These are phyloP conservation scores for Periconia sp. DNA, from an alignment of 2,329 filamentous ascomycete genomes.

Conservation along the genomic window DNA sequence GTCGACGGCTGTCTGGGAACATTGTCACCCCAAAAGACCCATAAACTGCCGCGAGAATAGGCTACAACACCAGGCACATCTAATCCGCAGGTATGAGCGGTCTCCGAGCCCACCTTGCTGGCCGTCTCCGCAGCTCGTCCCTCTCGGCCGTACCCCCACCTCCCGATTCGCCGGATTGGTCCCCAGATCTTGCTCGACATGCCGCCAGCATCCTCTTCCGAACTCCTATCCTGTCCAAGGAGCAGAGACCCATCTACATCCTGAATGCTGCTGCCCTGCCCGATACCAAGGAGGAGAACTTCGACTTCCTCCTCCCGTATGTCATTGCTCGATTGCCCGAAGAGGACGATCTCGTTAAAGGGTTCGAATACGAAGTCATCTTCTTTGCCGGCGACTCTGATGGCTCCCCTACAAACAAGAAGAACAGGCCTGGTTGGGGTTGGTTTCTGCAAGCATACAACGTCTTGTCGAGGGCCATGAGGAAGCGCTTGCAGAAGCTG, in stretches of 20 bases:
- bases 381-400: slow-evolving; percentile 59
- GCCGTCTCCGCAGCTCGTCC: slow-evolving; percentile 46
- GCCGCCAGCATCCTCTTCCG: slow-evolving; percentile 58
- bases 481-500: slow-evolving; percentile 57
- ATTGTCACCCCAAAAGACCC: no score
- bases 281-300: slow-evolving; percentile 56
- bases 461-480: slow-evolving; percentile 55
- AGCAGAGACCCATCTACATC: slow-evolving; percentile 55
- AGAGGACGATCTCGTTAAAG: slow-evolving; percentile 57
- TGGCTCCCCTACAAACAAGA: slow-evolving; percentile 49
- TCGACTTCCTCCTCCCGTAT: slow-evolving; percentile 57
- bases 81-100: slow-evolving; percentile 32
- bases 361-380: slow-evolving; percentile 58
- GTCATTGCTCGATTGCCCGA: slow-evolving; percentile 57
- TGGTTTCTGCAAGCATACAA: slow-evolving; percentile 63
- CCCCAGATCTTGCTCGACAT: slow-evolving; percentile 49
- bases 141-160: slow-evolving; percentile 52
- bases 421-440: slow-evolving; percentile 54
- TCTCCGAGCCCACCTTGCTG: slow-evolving; percentile 42
- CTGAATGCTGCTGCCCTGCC: slow-evolving; percentile 61
- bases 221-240: slow-evolving; percentile 53
- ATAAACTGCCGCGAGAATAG: no score
- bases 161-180: slow-evolving; percentile 50
- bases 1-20: background rate
- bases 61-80: background rate